Base-by-base conservation (phyloP, 495 filamentous ascomycete species). In the Annulohypoxylon bovei region DNA sequence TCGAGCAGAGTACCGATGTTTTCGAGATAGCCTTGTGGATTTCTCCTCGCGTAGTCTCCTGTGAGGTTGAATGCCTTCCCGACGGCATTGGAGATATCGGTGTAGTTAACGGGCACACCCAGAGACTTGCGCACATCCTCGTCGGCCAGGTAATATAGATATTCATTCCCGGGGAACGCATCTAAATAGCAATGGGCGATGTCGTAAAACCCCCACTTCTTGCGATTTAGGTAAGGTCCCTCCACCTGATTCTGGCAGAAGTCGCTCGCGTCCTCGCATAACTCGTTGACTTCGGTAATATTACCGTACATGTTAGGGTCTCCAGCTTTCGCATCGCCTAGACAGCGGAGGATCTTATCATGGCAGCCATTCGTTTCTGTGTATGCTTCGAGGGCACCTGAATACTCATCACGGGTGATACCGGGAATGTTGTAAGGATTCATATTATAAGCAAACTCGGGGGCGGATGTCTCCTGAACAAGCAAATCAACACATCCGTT, bases 401-500 rank as follows among this genome's bases (percentile, higher is more conserved):
- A 65, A 55, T 72, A 83, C 81, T 71, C 68, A 46, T 75, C 83
- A 77, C 62, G 75, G 70, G 63, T 81, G 76, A 91, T 87, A 0
- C 87, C 81, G 42, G 87, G 70, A 32, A 94, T 86, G 16, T 85
- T 86, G 70, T 93, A 95, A 4, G 91, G 90, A 71, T 94, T 62
- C 49, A 4, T 94, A 79, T 90, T 88, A 65, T 87, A 85, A 18
- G 89, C 90, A 70, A 90, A 88, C 6, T 86, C 78, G 0, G 89
- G 86, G 65, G 90, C 92, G 22, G 77, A 84, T 3, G 85, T 83
- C 18, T 81, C 83, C 79, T 94, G 91, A 2, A 87, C 83, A 16
- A 85, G 71, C 39, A 87, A 79, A 77, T 95, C 91, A 30, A 94
- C 83, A 70, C 90, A 91, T n/a, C 90, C 92, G 75, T 94, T 95